Evolutionary conservation across 768 basidiomycete species (phyloP), one percentile per base, ranked within the genome.

Genomic region (Mycena chlorophos): DNA sequence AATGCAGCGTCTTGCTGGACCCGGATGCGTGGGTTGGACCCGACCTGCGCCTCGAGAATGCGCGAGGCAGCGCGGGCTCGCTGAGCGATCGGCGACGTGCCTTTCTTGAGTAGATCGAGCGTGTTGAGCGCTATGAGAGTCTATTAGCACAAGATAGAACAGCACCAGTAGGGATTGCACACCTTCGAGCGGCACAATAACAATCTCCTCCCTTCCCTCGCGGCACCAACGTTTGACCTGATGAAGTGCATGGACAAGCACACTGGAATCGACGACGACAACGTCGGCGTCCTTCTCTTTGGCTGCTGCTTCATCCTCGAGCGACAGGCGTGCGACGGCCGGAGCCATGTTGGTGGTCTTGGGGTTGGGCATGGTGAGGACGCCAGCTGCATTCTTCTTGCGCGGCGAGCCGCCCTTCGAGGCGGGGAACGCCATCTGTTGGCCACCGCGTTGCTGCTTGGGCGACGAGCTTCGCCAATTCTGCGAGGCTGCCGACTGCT

Each of bases 141-240:
- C 31, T 23, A 34, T 56, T 40, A 26, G 34, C 25, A 47, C 29
- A 14, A 50, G 46, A 19, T 20, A 49, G 38, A 12, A 55, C 37
- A 29, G 28, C 19, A 10, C 25, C 46, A 46, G 27, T 28, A n/a
- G n/a, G n/a, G n/a, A n/a, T n/a, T 31, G 74, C 80, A 49, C 58
- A 94, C 94, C 92, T 82, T 97, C 94, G 25, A 94, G 82, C 5
- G 94, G 94, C 42, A 94, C 76, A 46, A 97, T 83, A 48, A 97
- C 65, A 28, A 93, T 72, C 69, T 94, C 92, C 57, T 87, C 75
- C 26, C 90, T 78, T 0, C 87, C 88, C 0, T 89, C 85, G 56
- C 79, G 80, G 70, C 88, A 88, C 87, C 93, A 89, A 59, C 82
- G 84, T 77, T 90, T 90, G 63, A 96, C 80, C 56, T 90, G 85